Conservation (phyloP, 2,329 filamentous ascomycete genomes). For the Trichophyton schoenleinii region DNA sequence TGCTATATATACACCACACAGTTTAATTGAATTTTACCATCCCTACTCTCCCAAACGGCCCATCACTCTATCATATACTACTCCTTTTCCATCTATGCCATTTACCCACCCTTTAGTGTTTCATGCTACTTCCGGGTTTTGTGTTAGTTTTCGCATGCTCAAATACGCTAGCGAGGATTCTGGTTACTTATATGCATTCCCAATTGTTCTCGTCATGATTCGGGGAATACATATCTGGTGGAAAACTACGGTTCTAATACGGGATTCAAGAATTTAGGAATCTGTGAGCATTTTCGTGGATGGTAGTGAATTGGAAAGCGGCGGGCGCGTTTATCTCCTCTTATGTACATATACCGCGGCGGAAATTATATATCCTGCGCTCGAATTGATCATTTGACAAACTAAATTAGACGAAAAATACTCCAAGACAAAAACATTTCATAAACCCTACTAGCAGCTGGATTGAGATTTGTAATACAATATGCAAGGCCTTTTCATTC, state of each 20-base stretch:
- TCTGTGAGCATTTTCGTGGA: slow-evolving; percentile 20
- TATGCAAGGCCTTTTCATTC: background rate
- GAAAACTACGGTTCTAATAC: background rate
- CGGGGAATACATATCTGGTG: background rate
- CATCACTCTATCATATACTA: slow-evolving; percentile 31
- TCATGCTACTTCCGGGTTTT: background rate
- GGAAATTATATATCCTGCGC: background rate
- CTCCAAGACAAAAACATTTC: background rate
- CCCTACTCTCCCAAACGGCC: background rate
- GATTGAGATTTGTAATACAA: background rate
- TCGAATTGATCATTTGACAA: background rate
- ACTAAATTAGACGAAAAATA: background rate
- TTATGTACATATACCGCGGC: background rate
- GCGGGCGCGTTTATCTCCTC: slow-evolving; percentile 36
- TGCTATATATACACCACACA: background rate
- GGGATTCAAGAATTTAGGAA: slow-evolving; percentile 12
- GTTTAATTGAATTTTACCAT: background rate
- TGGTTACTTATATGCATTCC: background rate
- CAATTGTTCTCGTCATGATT: background rate
- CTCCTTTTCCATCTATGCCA: slow-evolving; percentile 37
- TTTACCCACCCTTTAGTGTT: background rate
- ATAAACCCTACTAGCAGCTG: background rate
- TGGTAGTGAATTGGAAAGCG: slow-evolving; percentile 40
- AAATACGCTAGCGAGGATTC: background rate
- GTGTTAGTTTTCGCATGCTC: background rate